These are phyloP conservation scores for Boletus semigastroideus DNA, from an alignment of 1,284 basidiomycete genomes.

Conservation along the genomic window DNA sequence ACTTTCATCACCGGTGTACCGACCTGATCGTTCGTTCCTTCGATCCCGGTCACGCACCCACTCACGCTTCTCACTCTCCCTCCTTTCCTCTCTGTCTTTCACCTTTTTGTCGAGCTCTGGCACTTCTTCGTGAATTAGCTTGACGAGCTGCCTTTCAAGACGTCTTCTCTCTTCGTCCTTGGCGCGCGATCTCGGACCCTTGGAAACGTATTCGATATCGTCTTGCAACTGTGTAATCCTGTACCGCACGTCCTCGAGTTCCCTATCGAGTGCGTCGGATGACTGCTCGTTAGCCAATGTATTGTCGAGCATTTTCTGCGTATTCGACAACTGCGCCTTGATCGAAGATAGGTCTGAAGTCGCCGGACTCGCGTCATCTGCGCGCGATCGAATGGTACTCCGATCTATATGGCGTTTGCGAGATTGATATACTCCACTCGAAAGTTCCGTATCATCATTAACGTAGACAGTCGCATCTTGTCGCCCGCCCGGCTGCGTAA, in stretches of 20 bases:
- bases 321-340: constrained; percentile 81
- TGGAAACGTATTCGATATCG: constrained; percentile 90
- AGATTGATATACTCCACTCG: constrained; percentile 79
- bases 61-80: constrained; percentile 75
- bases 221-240: constrained; percentile 88
- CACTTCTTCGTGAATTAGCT: constrained; percentile 87
- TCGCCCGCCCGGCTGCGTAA: constrained; percentile 51
- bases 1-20: constrained; percentile 56
- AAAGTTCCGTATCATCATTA: constrained; percentile 62
- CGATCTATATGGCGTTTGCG: constrained; percentile 88
- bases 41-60: constrained; percentile 80
- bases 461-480: constrained; percentile 92
- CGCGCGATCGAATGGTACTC: constrained; percentile 73
- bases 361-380: constrained; percentile 68
- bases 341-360: constrained; percentile 64
- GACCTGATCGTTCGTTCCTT: constrained; percentile 79
- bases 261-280: constrained; percentile 89
- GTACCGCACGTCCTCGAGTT: constrained; percentile 87
- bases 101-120: constrained; percentile 90
- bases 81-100: constrained; percentile 76
- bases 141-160: constrained; percentile 87
- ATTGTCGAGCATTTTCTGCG: constrained; percentile 81
- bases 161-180: constrained; percentile 87
- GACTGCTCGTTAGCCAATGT: constrained; percentile 59
- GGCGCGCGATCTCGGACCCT: constrained; percentile 69